Base-by-base conservation (phyloP, 2,329 filamentous ascomycete species). In the Claviceps digitariae region DNA sequence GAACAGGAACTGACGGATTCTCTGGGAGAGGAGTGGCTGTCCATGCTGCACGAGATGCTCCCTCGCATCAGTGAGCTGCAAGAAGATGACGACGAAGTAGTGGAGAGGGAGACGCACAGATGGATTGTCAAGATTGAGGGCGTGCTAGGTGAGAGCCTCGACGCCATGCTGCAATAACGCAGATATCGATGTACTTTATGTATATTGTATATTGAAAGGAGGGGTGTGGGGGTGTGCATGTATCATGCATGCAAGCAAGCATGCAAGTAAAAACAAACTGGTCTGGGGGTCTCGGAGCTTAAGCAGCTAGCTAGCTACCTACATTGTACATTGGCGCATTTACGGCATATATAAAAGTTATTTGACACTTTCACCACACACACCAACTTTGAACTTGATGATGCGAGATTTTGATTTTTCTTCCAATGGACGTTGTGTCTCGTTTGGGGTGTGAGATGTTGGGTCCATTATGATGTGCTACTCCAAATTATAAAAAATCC, bases 41-140 rank as follows among this genome's bases (percentile, higher is more conserved):
- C 83, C 1, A 79, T 94, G 73, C 68, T 97, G 64, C 89, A 91
- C 0, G 93, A 98, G 77, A 97, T 96, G 86, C 72, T 98, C 66
- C 91, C 94, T 21, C 88, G 91, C 58, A 95, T 99, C 61, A 94
- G 88, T 63, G 93, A 98, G 72, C 69, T 95, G 63, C 86, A 95
- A 71, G 93, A 98, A 65, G 93, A 98, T 66, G 93, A 97, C 60
- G 90, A 97, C 64, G 93, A 97, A 71, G 77, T 78, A 29, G 91
- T 98, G 25, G 93, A 98, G 73, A 76, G 82, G 64, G 90, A 95
- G 73, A 91, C 90, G 40, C 80, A 90, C 65, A 77, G 82, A 62
- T 96, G 93, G 91, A 93, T 97, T 61, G 79, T 84, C 64, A 83
- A 83, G 69, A 94, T 98, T 64, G 91, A 97, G 70, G 83, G 80